Evolutionary conservation across 306 rosid genomes (phyloP).

Genomic region (Inga laurina): DNA sequence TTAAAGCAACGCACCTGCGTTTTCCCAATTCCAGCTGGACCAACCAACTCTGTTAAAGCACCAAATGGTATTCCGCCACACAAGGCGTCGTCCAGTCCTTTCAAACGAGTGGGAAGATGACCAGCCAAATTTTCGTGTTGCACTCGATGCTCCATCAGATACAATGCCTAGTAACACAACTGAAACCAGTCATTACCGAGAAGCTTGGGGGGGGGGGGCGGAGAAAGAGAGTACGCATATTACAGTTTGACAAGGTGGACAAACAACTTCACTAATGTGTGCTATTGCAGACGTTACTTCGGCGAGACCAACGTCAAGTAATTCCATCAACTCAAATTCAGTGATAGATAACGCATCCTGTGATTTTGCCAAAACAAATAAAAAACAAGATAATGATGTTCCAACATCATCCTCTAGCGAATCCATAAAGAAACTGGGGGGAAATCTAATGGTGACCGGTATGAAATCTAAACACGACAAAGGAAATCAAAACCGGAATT

Average conservation of each 20-base stretch:
- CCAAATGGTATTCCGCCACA: slow-evolving; percentile 91
- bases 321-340: slow-evolving; percentile 87
- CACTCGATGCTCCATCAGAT: slow-evolving; percentile 71
- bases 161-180: slow-evolving; percentile 54
- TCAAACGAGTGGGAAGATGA: slow-evolving; percentile 80
- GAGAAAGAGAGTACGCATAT: neutral
- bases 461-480: neutral
- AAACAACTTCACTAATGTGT: slow-evolving; percentile 75
- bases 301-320: slow-evolving; percentile 72
- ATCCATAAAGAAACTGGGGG: too few species aligned
- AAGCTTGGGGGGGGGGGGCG: neutral
- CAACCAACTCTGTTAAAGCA: slow-evolving; percentile 93
- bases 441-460: too few species aligned
- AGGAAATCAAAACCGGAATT: neutral
- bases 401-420: neutral
- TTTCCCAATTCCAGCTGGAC: slow-evolving; percentile 94
- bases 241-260: slow-evolving; percentile 92
- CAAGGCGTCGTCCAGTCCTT: slow-evolving; percentile 85
- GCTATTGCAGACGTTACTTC: slow-evolving; percentile 68
- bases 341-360: slow-evolving; percentile 84
- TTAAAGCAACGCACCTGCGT: slow-evolving; percentile 59
- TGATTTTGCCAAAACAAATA: neutral
- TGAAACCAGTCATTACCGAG: slow-evolving; percentile 29
- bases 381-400: neutral
- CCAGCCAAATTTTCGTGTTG: slow-evolving; percentile 68